A percentile compares a stretch with the other conserved stretches of the same genome.
These are phyloP conservation scores for Penicillium macrosclerotiorum DNA, from an alignment of 495 filamentous ascomycete genomes.

Conservation along the genomic window DNA sequence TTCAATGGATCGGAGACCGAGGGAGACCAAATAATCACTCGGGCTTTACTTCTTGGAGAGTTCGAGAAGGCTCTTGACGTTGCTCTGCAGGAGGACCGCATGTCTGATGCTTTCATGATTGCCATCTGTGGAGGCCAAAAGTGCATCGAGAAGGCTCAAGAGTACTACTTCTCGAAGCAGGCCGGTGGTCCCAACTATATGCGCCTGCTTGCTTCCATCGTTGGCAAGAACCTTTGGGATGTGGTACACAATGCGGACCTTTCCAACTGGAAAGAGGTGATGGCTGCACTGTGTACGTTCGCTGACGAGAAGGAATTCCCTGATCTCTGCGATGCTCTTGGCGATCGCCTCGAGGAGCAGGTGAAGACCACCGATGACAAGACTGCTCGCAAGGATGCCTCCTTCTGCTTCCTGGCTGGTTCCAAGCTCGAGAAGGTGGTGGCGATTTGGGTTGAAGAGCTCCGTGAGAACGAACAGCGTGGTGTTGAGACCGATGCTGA, in stretches of 20 bases:
- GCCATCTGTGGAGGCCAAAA: conserved; percentile 94
- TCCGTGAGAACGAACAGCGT: conserved; percentile 75
- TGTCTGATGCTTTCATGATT: conserved; percentile 97
- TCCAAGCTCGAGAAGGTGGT: conserved; percentile 98
- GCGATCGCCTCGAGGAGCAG: conserved; percentile 83
- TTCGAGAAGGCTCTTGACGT: conserved; percentile 89
- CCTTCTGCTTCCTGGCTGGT: conserved; percentile 92
- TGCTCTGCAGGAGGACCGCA: conserved; percentile 79
- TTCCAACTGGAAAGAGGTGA: conserved; percentile 91
- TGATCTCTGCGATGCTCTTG: conserved; percentile 94
- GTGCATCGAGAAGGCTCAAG: conserved; percentile 90
- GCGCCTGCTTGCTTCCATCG: conserved; percentile 83
- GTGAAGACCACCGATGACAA: conserved; percentile 45
- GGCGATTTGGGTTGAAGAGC: conserved; percentile 85
- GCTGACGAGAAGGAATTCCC: conserved; percentile 86
- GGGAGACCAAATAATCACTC: conserved; percentile 84
- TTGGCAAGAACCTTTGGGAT: conserved; percentile 97
- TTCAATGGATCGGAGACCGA: conserved; percentile 75
- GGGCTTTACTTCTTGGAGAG: conserved; percentile 79
- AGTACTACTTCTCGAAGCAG: conserved; percentile 84
- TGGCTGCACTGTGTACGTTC: conserved; percentile 94
- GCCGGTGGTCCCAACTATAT: conserved; percentile 84
- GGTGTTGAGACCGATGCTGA: conserved; percentile 63
- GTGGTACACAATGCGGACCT: conserved; percentile 94
- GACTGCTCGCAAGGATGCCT: conserved; percentile 76